phyloP scores from a whole-genome alignment of 768 basidiomycete genomes.

The Pleurotus tuoliensis region DNA sequence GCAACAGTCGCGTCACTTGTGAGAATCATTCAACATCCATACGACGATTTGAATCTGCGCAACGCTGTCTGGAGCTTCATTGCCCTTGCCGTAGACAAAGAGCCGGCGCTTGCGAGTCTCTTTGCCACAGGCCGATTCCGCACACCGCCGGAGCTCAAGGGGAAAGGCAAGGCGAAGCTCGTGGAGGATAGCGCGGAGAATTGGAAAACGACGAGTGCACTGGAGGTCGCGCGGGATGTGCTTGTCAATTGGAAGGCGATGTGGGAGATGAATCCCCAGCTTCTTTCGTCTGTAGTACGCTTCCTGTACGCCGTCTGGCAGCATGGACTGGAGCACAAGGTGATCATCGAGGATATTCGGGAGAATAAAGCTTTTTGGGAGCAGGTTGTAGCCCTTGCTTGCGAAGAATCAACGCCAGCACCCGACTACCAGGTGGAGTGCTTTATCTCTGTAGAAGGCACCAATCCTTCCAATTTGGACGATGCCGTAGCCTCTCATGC shows the following conservation, averaged over 20 bases:
- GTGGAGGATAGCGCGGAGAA: constrained; percentile 27
- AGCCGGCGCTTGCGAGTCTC: constrained; percentile 79
- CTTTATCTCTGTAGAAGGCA: constrained; percentile 45
- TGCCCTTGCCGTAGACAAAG: constrained; percentile 74
- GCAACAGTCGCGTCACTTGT: constrained; percentile 63
- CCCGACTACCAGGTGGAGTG: constrained; percentile 62
- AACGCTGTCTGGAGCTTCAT: constrained; percentile 84
- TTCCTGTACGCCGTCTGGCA: constrained; percentile 82
- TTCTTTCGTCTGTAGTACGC: constrained; percentile 68
- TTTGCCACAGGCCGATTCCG: constrained; percentile 75
- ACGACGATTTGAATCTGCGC: constrained; percentile 69
- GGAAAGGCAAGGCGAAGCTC: constrained; percentile 33
- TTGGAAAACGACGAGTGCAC: constrained; percentile 46
- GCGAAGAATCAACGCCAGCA: constrained; percentile 67
- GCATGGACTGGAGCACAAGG: constrained; percentile 70
- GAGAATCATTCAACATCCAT: constrained; percentile 72
- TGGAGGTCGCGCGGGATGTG: constrained; percentile 64
- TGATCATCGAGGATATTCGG: constrained; percentile 51
- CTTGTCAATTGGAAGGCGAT: constrained; percentile 68
- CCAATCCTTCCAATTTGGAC: constrained; percentile 50
- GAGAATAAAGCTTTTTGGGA: constrained; percentile 66
- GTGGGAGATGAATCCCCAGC: constrained; percentile 74
- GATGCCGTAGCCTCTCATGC: constrained; percentile 59
- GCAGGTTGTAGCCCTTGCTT: constrained; percentile 57
- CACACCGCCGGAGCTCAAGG: constrained; percentile 38